Evolutionary conservation across 805 yeast genomes (phyloP), one percentile per base, ranked within the genome.

Genomic region (Metschnikowia cubensis): DNA sequence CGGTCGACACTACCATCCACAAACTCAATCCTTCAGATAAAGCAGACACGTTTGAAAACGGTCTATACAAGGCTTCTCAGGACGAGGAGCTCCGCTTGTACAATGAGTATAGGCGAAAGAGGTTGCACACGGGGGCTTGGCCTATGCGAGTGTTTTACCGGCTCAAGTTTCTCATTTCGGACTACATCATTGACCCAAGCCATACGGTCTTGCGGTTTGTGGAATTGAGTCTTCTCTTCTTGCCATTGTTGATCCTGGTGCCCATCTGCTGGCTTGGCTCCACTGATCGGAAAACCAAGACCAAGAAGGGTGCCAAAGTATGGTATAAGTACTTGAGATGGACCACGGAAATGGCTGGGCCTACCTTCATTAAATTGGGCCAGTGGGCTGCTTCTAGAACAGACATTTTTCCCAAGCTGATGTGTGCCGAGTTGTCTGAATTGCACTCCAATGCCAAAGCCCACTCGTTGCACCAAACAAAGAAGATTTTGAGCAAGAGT

Each of bases 361-460:
- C 98, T 2, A 85, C 96, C 3, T 94, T 87, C 64, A 83, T 87
- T 50, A 87, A 89, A 66, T 77, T 94, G 50, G 99, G 98, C 3
- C 99, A 94, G 71, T 94, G 99, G 99, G 99, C 99, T 0, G 97
- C 97, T 2, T 87, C 96, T 10, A 80, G 99, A 66, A 88, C 96
- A 0, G 99, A 94, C 68, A 85, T 94, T 33, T 92, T 94, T 69
- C 85, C 96, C 3, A 72, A 70, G 42, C 87, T 79, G 37, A 69
- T 92, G 66, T 92, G 98, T 65, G 79, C 80, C 20, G 90, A 87
- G 61, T 69, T 94, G 58, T 80, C 88, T 8, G 70, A 78, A 21
- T 70, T 94, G 49, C 99, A 94, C 66, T 87, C 97, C 4, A 81
- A 89, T 62, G 92, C 90, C 8, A 81, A 79, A 50, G 77, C 85